These are phyloP conservation scores for Jamesozyma lodderae DNA, from an alignment of 805 yeast species.

Conservation along the genomic window DNA sequence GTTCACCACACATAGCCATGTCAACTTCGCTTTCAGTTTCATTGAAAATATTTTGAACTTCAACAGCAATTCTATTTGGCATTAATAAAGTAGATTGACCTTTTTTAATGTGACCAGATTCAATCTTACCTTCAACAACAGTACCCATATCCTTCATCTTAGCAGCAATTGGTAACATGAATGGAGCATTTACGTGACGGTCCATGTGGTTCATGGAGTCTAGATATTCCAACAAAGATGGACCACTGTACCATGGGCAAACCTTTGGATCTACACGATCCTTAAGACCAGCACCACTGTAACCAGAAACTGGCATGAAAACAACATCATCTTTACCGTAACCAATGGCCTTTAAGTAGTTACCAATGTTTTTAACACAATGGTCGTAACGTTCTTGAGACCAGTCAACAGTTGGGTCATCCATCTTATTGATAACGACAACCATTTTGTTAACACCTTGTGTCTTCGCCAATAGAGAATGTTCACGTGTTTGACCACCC, in stretches of 20 bases:
- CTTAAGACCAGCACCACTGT: constrained; percentile 92
- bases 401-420: constrained; percentile 95
- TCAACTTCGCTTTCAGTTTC: constrained; percentile 94
- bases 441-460: constrained; percentile 94
- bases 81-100: constrained; percentile 67
- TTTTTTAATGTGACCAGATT: constrained; percentile 86
- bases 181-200: constrained; percentile 88
- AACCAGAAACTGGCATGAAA: constrained; percentile 97
- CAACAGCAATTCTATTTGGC: constrained; percentile 85
- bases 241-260: constrained; percentile 94
- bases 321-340: constrained; percentile 78
- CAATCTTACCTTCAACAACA: constrained; percentile 95
- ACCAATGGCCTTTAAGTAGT: constrained; percentile 81
- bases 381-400: constrained; percentile 92
- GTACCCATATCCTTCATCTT: constrained; percentile 97
- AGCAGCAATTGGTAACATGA: constrained; percentile 91
- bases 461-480: constrained; percentile 92
- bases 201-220: constrained; percentile 73
- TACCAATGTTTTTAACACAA: constrained; percentile 75
- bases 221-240: constrained; percentile 80
- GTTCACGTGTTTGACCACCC: constrained; percentile 99
- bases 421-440: constrained; percentile 97
- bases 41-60: constrained; percentile 78
- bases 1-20: constrained; percentile 91
- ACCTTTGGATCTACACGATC: constrained; percentile 62